These are phyloP conservation scores for Mycosphaerella sp. DNA, from an alignment of 2,329 filamentous ascomycete genomes.

Conservation along the genomic window DNA sequence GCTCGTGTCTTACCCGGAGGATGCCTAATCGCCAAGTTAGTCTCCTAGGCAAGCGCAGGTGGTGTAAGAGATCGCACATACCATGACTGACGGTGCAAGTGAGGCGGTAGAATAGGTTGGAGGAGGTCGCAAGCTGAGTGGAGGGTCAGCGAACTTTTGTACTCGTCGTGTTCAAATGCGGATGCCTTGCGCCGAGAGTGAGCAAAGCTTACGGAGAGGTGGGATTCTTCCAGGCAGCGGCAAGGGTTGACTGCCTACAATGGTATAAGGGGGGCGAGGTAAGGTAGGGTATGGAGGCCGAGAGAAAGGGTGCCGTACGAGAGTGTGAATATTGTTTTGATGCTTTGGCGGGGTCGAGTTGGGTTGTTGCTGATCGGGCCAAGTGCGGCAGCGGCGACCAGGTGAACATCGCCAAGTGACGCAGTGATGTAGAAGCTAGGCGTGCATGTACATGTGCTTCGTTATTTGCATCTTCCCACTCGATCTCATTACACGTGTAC, in stretches of 20 bases:
- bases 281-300: neutral
- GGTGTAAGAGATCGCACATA: neutral
- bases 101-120: conserved; percentile 5
- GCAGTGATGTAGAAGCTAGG: too few relatives aligned
- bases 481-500: too few relatives aligned
- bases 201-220: conserved; percentile 2
- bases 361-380: neutral
- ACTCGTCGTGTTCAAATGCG: neutral
- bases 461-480: neutral
- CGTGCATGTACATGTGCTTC: too few relatives aligned
- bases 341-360: too few relatives aligned
- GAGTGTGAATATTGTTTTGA: neutral
- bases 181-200: conserved; percentile 4
- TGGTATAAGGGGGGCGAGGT: neutral
- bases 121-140: conserved; percentile 7
- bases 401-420: too few relatives aligned
- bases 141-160: conserved; percentile 11
- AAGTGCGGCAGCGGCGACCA: neutral
- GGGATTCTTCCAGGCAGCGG: neutral
- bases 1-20: conserved; percentile 19
- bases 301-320: neutral
- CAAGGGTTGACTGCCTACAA: neutral
- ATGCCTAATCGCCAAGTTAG: conserved; percentile 18
- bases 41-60: neutral
- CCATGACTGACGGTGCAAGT: conserved; percentile 14